Conservation (phyloP, 345 rosid species). For the Geranium brycei region DNA sequence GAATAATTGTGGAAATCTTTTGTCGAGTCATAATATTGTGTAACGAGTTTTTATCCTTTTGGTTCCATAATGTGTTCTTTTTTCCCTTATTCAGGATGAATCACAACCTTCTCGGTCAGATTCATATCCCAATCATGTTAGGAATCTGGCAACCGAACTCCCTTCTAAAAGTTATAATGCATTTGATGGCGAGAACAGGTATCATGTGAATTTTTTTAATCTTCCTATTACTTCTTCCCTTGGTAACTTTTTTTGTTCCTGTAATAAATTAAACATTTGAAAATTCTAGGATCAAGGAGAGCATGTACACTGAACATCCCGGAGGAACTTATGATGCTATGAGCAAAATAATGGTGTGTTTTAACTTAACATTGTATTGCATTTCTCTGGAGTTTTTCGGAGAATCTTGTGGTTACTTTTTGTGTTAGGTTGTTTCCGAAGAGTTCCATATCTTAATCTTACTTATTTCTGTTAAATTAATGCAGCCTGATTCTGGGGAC, state of each 20-base stretch:
- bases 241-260: not conserved
- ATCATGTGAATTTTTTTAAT: not conserved
- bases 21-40: not conserved
- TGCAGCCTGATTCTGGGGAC: constrained; percentile 28
- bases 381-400: not conserved
- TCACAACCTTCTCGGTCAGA: constrained; percentile 32
- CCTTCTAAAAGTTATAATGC: constrained; percentile 24
- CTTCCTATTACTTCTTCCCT: not conserved
- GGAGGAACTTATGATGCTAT: constrained; percentile 15
- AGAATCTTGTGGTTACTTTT: constrained; percentile 1
- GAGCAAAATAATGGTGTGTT: constrained; percentile 32
- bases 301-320: constrained; percentile 18
- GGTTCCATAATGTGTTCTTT: not conserved
- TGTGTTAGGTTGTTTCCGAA: constrained; percentile 4
- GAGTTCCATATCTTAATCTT: not conserved
- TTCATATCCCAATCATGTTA: constrained; percentile 25
- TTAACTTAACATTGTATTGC: constrained; percentile 1
- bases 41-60: not conserved
- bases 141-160: constrained; percentile 31
- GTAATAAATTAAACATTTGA: constrained; percentile 3
- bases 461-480: constrained; percentile 4
- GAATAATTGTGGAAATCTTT: not conserved
- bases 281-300: constrained; percentile 29
- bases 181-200: constrained; percentile 48
- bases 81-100: constrained; percentile 41